A percentile compares a stretch with the other conserved stretches of the same genome.
Evolutionary conservation across 306 rosid genomes (phyloP).

Genomic region (Cucumis melo): DNA sequence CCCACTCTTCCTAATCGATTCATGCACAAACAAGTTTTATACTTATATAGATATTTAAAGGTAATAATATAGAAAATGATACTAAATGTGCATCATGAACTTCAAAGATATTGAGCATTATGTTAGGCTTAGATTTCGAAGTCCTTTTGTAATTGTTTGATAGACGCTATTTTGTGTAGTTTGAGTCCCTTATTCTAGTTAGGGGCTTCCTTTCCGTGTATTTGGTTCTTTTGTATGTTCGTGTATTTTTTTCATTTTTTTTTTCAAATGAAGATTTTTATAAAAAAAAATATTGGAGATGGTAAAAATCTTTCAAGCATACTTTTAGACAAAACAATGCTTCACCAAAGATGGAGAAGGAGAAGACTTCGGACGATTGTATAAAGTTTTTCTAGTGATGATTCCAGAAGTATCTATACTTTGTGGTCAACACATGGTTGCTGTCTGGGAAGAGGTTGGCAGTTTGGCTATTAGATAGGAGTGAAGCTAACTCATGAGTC

Average conservation of each 20-base stretch:
- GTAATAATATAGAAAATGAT: neutral
- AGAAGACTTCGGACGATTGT: neutral
- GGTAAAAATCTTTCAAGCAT: neutral
- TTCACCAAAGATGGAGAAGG: neutral
- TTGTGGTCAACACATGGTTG: neutral
- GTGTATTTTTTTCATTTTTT: too few species aligned
- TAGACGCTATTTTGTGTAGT: too few species aligned
- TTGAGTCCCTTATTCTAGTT: too few species aligned
- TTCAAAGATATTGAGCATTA: neutral
- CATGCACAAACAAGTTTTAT: neutral
- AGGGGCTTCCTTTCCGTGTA: too few species aligned
- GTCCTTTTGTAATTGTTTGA: too few species aligned
- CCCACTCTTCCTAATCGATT: neutral
- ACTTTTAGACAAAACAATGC: neutral
- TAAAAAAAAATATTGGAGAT: neutral
- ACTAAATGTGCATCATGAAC: neutral
- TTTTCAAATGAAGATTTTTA: too few species aligned
- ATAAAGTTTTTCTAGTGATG: neutral
- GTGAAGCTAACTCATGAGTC: neutral
- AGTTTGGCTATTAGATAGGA: neutral
- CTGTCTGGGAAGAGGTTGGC: neutral
- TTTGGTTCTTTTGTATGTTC: too few species aligned
- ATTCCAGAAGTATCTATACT: neutral
- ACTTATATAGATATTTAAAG: neutral
- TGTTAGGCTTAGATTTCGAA: too few species aligned